phyloP scores from a whole-genome alignment of 352 stramenopile species.

The Phytophthora cactorum region DNA sequence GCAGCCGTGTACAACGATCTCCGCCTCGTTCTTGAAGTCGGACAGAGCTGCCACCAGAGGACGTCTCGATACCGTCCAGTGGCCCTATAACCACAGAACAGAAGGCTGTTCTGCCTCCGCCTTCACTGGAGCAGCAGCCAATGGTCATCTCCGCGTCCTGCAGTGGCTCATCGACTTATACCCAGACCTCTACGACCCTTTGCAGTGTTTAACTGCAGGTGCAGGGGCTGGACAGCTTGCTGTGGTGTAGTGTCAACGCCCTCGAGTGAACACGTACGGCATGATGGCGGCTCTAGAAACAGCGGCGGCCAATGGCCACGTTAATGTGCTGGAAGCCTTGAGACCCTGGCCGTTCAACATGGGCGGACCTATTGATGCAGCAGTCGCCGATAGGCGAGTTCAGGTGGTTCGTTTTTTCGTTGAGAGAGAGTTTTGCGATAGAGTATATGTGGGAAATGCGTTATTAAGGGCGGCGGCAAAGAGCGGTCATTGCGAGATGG shows the following conservation, averaged over 20 bases:
- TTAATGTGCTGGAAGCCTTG: neutral
- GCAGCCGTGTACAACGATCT: constrained; percentile 3
- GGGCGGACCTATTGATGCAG: neutral
- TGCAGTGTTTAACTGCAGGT: neutral
- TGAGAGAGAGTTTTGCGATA: too few relatives aligned
- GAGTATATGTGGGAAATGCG: too few relatives aligned
- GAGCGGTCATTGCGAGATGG: neutral
- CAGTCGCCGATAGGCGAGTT: neutral
- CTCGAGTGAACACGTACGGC: neutral
- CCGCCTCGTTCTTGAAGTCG: neutral
- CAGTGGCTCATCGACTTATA: neutral
- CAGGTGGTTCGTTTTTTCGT: neutral
- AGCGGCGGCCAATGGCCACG: neutral
- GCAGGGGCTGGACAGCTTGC: neutral
- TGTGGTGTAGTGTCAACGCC: neutral
- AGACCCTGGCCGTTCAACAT: neutral
- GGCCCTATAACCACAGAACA: neutral
- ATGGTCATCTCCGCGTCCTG: neutral
- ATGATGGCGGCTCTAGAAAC: neutral
- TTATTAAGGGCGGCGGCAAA: neutral
- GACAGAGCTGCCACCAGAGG: constrained; percentile 3
- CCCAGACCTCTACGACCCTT: neutral
- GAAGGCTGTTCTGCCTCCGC: neutral
- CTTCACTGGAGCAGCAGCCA: neutral
- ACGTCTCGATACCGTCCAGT: neutral